Base-by-base conservation (phyloP, 176 grass and related monocot genomes). In the Oryza glumipatula region DNA sequence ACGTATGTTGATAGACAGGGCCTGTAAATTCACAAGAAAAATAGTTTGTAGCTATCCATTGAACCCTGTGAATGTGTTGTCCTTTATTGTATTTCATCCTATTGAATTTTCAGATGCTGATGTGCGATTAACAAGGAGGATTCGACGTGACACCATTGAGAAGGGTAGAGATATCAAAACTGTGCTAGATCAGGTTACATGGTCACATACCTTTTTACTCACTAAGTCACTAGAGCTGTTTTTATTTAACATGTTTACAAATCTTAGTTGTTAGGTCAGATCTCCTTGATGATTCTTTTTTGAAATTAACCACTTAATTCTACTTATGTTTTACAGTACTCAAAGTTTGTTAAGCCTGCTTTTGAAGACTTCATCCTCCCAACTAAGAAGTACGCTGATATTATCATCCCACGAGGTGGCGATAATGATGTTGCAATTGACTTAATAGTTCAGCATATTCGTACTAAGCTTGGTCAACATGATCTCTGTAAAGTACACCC, bases 331-430 rank as follows among this genome's bases (percentile, higher is more conserved):
- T 63, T 81, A 73, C 93, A 96, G 96, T 99, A 99, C 64, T 90
- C 96, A 56, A 99, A 94, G 67, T 99, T 99, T 92, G 96, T 99
- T 32, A 99, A 99, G 85, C 86, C 96, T 46, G 91, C 96, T 82
- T 99, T 99, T 92, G 96, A 99, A 84, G 96, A 99, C 61, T 99
- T 99, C 64, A 99, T 99, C 88, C 89, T 99, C 43, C 96, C 96
- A 76, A 96, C 96, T 0, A 99, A 94, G 76, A 94, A 94, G 73
- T 94, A 94, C 75, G 92, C 92, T 82, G 92, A 94, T 91, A 91
- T 94, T 88, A 94, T 94, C 76, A 91, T 94, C 51, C 92, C 92
- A n/a, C 89, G 87, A 78, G 89, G 89, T 30, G 87, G 80, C 74
- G 87, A 94, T 74, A 94, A 94, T 67, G 84, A 84, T 82, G 92